Evolutionary conservation across 441 rosid species (phyloP).

Genomic region (Breynia disticha): DNA sequence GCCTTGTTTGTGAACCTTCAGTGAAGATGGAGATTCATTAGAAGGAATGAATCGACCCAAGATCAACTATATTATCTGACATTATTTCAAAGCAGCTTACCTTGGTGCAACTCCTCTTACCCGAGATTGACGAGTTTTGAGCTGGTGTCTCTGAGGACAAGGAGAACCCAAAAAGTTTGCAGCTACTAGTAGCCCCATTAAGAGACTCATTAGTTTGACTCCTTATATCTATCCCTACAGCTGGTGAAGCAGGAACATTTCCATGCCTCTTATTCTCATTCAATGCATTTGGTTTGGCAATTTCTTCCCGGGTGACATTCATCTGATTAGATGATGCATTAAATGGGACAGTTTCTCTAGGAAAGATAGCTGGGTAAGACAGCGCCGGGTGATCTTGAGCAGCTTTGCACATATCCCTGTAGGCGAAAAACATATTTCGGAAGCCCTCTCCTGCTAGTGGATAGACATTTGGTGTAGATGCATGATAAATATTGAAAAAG

Average conservation of each 20-base stretch:
- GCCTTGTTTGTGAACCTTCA: conserved; percentile 96
- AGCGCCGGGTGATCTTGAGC: conserved; percentile 25
- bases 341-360: conserved; percentile 32
- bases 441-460: conserved; percentile 37
- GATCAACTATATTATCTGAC: conserved; percentile 7
- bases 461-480: conserved; percentile 37
- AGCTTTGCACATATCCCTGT: conserved; percentile 22
- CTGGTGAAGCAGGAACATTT: conserved; percentile 27
- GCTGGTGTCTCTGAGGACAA: conserved; percentile 49
- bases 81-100: conserved; percentile 33
- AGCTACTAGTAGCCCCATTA: conserved; percentile 36
- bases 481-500: conserved; percentile 38
- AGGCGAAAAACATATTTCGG: conserved; percentile 36
- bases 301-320: conserved; percentile 25
- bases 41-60: conserved; percentile 10
- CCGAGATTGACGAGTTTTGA: conserved; percentile 48
- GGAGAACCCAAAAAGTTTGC: conserved; percentile 81
- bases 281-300: conserved; percentile 26
- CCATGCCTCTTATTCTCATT: conserved; percentile 33
- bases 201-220: conserved; percentile 30
- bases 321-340: conserved; percentile 25
- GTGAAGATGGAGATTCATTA: conserved; percentile 9
- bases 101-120: conserved; percentile 94
- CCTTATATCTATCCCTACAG: conserved; percentile 24
- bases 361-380: conserved; percentile 29